Percentiles rank a stretch among this genome's conserved stretches.
These are phyloP conservation scores for Reticulascus tulasneorum DNA, from an alignment of 2,329 filamentous ascomycete genomes.

Conservation along the genomic window DNA sequence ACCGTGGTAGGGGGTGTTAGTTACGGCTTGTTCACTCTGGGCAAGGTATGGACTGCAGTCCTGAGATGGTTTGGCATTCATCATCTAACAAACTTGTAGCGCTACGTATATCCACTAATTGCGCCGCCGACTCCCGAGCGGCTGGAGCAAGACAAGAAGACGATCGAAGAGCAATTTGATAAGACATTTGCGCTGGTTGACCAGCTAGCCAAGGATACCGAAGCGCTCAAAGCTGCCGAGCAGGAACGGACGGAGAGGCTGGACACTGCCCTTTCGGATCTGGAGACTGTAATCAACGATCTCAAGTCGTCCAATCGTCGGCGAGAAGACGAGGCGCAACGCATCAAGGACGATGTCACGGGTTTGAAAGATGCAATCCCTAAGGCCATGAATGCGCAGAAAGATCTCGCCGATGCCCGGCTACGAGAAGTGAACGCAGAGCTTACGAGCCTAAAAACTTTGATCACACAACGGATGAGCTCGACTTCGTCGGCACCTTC, in stretches of 20 bases:
- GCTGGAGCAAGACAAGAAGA: constrained; percentile 88
- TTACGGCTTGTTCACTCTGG: constrained; percentile 83
- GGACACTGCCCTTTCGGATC: constrained; percentile 74
- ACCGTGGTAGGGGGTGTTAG: constrained; percentile 87
- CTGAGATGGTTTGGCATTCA: background rate
- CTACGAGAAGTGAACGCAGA: constrained; percentile 83
- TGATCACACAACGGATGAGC: constrained; percentile 65
- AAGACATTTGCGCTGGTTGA: constrained; percentile 88
- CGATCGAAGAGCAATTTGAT: constrained; percentile 89
- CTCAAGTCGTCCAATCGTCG: constrained; percentile 77
- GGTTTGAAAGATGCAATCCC: constrained; percentile 81
- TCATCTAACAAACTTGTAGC: constrained; percentile 45
- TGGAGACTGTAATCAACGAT: constrained; percentile 77
- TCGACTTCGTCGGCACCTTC: constrained; percentile 20
- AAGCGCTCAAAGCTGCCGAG: constrained; percentile 82
- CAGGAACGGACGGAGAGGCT: constrained; percentile 77
- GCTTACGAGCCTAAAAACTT: constrained; percentile 85
- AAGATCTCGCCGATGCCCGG: constrained; percentile 74
- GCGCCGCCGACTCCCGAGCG: constrained; percentile 91
- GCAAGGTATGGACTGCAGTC: constrained; percentile 59
- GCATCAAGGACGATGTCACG: constrained; percentile 82
- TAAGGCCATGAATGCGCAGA: constrained; percentile 82
- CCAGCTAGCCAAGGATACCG: constrained; percentile 86
- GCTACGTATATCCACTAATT: constrained; percentile 87
- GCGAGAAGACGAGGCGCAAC: constrained; percentile 81